These are phyloP conservation scores for Millerozyma miso DNA, from an alignment of 805 yeast genomes.

Conservation along the genomic window DNA sequence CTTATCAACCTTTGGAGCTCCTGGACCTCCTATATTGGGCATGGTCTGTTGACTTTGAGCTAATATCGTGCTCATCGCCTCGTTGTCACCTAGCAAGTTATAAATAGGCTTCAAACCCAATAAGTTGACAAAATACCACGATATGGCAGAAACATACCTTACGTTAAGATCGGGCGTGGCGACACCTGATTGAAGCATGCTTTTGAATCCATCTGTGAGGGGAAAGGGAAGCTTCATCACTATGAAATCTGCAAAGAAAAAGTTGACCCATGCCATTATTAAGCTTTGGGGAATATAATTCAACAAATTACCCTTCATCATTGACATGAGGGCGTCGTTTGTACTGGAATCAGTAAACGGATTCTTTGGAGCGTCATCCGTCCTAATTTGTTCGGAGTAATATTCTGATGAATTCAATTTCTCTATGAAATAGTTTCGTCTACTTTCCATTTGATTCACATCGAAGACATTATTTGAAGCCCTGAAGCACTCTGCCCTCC, in stretches of 20 bases:
- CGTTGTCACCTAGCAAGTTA: conserved; percentile 54
- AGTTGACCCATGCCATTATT: conserved; percentile 95
- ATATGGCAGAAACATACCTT: conserved; percentile 87
- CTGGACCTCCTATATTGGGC: conserved; percentile 46
- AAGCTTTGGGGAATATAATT: conserved; percentile 88
- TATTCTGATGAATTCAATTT: conserved; percentile 51
- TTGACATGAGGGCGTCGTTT: conserved; percentile 66
- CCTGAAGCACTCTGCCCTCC: conserved; percentile 55
- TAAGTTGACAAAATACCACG: conserved; percentile 92
- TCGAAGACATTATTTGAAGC: conserved; percentile 51
- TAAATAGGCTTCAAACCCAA: conserved; percentile 80
- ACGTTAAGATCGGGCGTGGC: conserved; percentile 81
- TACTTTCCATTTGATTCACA: conserved; percentile 45
- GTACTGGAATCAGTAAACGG: conserved; percentile 70
- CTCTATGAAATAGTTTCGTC: conserved; percentile 46
- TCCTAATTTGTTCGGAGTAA: conserved; percentile 44
- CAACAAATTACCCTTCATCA: conserved; percentile 78
- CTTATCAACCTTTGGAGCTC: conserved; percentile 59
- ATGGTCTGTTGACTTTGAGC: conserved; percentile 39
- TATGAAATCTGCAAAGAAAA: conserved; percentile 87
- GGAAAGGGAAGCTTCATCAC: conserved; percentile 84
- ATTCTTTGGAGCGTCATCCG: conserved; percentile 42
- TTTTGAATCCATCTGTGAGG: conserved; percentile 80
- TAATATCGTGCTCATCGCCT: conserved; percentile 42
- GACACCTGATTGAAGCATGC: conserved; percentile 88